Percentiles rank a stretch among this genome's conserved stretches.
These are phyloP conservation scores for Xylaria sp. DNA, from an alignment of 2,329 filamentous ascomycete genomes.

Conservation along the genomic window DNA sequence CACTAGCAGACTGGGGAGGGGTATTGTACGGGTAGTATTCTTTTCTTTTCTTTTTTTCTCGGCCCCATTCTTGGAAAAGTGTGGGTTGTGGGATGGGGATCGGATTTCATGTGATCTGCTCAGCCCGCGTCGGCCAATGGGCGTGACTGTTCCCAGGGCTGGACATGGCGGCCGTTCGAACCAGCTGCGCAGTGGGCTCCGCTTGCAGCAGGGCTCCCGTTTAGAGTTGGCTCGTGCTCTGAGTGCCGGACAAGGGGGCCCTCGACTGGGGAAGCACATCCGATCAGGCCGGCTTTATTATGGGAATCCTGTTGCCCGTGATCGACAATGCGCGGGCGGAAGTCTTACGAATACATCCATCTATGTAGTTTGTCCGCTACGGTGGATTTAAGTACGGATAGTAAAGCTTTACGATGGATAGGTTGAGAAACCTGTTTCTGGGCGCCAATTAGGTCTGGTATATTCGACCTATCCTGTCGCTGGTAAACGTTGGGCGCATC, in stretches of 20 bases:
- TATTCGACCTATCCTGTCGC: no score
- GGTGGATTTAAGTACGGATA: background rate
- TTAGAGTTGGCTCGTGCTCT: background rate
- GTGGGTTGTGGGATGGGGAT: slow-evolving; percentile 13
- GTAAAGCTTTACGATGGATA: background rate
- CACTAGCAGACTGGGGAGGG: background rate
- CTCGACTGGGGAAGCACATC: background rate
- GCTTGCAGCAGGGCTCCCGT: no score
- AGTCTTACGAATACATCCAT: background rate
- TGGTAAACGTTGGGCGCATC: no score
- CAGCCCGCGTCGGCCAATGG: slow-evolving; percentile 9
- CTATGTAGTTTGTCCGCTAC: no score
- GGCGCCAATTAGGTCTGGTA: no score
- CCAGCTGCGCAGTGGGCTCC: background rate
- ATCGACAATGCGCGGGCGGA: background rate
- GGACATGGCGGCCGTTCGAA: background rate
- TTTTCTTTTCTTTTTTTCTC: slow-evolving; percentile 3
- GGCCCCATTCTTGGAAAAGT: slow-evolving; percentile 9
- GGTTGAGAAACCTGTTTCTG: no score
- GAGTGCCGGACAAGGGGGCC: background rate
- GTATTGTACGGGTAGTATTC: background rate
- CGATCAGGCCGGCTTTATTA: slow-evolving; percentile 9
- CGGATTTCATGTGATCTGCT: slow-evolving; percentile 8
- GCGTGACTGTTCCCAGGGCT: no score
- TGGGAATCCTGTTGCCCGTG: slow-evolving; percentile 7